Evolutionary conservation across 257 asterid species (phyloP), one percentile per base, ranked within the genome.

Genomic region (Striga asiatica): DNA sequence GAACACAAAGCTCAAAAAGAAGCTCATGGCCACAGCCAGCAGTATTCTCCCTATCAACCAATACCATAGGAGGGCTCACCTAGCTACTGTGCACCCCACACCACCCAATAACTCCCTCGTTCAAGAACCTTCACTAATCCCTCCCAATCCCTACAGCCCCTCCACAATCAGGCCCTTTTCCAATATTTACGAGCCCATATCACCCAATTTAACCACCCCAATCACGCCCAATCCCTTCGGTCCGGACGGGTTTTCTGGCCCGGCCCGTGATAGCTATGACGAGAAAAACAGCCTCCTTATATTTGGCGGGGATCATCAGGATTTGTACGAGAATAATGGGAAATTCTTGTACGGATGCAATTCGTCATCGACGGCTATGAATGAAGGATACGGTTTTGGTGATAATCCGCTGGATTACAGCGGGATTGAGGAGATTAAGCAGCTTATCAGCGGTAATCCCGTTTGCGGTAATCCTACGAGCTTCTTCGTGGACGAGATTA

Each of bases 1-100:
- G 96, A 88, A 88, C 86, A 88, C 95, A 0, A 88, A 84, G 80
- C 97, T 88, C 2, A 88, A 81, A 61, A 84, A 82, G 79, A 88
- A 81, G 56, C 66, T 72, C 25, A 32, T 58, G 12, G 58, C 29
- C 22, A 51, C 71, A 37, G 13, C 11, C n/a, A 13, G 2, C 13
- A 22, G 6, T 24, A 22, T 49, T 12, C 1, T 25, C 34, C 34
- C 32, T 4, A 2, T 6, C n/a, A 39, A 74, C 37, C 43, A 22
- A 10, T 54, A 39, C 17, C 83, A 68, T 0, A 63, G 55, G 62
- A 60, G 39, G 18, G 52, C 73, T 41, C 70, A 48, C 2, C 62
- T 34, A 27, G 16, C 65, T 3, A 22, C 43, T 50, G 9, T 61
- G 4, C 8, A 23, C 41, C 58, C 58, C 27, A 23, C 53, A 3